Evolutionary conservation across 2,329 filamentous ascomycete species (phyloP).

Genomic region (Neofusicoccum umdonicola): DNA sequence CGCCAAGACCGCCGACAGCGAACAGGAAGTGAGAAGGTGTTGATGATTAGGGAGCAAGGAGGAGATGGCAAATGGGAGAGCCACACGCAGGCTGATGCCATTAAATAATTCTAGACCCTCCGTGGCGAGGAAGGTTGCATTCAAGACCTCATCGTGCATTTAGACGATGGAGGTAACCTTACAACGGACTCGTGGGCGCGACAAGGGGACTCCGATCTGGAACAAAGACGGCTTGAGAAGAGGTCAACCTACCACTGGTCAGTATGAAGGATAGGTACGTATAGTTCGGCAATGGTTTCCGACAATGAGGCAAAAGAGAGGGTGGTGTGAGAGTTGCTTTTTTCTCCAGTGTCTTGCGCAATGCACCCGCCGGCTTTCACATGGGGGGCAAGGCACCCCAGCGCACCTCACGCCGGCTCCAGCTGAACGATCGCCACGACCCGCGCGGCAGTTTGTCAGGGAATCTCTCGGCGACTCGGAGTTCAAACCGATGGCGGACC

Average conservation of each 20-base stretch:
- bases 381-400: background rate
- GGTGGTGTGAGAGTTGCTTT: background rate
- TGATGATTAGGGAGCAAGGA: background rate
- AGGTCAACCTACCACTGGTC: background rate
- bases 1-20: background rate
- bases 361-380: background rate
- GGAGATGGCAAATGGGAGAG: background rate
- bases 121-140: background rate
- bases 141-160: background rate
- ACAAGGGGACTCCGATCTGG: background rate
- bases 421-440: slow-evolving; percentile 4
- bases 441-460: background rate
- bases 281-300: background rate
- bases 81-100: background rate
- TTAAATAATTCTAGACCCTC: background rate
- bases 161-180: background rate
- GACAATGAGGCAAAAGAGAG: background rate
- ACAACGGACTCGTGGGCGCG: background rate
- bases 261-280: background rate
- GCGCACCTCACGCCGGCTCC: background rate
- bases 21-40: background rate
- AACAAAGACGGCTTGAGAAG: background rate
- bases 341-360: background rate
- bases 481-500: background rate
- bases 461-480: background rate